Percentiles rank a stretch among this genome's conserved stretches.
phyloP scores from a whole-genome alignment of 2,329 filamentous ascomycete genomes.

The Remersonia thermophila region DNA sequence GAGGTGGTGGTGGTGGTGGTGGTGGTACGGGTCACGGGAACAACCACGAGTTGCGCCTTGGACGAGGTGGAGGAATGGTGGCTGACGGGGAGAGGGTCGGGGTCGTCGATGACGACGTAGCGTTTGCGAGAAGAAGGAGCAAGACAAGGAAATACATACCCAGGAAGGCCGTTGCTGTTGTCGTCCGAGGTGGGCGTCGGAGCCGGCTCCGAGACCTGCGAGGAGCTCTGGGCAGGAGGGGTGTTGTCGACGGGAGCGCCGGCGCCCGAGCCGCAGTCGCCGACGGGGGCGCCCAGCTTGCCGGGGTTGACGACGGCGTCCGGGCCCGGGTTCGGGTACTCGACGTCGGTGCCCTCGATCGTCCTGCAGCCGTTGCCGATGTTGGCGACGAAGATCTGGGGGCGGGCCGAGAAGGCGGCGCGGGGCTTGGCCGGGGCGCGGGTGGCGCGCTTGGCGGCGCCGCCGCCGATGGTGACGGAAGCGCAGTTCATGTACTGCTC shows the following conservation, averaged over 20 bases:
- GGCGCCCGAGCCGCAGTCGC: conserved; percentile 21
- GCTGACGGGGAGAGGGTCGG: no score
- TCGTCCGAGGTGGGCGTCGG: conserved; percentile 5
- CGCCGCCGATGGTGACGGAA: conserved; percentile 46
- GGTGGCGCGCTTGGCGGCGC: conserved; percentile 22
- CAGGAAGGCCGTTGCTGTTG: no score
- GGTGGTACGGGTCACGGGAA: no score
- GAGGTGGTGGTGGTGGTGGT: not conserved
- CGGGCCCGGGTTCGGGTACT: conserved; percentile 48
- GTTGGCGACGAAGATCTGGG: conserved; percentile 61
- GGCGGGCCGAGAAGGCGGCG: conserved; percentile 41
- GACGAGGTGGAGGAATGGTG: not conserved
- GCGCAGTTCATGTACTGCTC: conserved; percentile 88
- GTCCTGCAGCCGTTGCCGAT: conserved; percentile 46
- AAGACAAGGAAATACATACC: no score
- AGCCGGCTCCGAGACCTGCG: conserved; percentile 10
- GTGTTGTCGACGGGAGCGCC: conserved; percentile 2
- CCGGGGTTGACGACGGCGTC: conserved; percentile 8
- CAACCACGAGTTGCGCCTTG: no score
- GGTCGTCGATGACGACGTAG: no score
- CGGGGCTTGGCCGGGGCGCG: conserved; percentile 16
- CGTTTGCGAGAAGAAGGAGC: no score
- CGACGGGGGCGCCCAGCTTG: conserved; percentile 2
- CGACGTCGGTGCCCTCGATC: conserved; percentile 40
- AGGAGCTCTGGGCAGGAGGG: not conserved